Conservation (phyloP, 179 eudicot species). For the Actinidia polygama region DNA sequence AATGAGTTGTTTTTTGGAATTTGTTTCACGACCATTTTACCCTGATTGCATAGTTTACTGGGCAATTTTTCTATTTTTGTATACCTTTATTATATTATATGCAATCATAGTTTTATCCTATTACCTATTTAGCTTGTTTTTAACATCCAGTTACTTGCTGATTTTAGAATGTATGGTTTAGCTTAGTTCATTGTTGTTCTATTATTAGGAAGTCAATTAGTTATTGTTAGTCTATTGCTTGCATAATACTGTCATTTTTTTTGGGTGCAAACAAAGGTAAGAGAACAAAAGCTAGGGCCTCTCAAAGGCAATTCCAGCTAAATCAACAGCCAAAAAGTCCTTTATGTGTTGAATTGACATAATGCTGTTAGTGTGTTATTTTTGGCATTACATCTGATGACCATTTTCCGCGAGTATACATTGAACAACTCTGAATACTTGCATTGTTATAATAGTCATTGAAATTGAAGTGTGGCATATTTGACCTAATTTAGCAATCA, state of each 20-base stretch:
- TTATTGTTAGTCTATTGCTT: neutral
- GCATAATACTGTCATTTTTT: neutral
- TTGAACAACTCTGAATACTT: neutral
- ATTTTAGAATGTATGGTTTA: neutral
- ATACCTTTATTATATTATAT: neutral
- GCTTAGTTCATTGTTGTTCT: neutral
- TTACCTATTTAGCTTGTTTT: no score
- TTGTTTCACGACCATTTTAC: neutral
- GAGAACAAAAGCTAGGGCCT: neutral
- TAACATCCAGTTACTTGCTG: neutral
- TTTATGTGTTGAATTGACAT: neutral
- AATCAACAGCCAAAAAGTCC: no score
- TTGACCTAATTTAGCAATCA: conserved; percentile 31
- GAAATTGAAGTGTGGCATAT: conserved; percentile 6
- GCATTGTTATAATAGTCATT: neutral
- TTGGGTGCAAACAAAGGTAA: neutral
- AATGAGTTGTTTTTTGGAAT: neutral
- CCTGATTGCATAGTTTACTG: no score
- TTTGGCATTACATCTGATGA: neutral
- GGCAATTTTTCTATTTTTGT: neutral
- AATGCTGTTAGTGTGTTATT: neutral
- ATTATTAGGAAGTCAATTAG: neutral
- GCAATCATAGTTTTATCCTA: neutral
- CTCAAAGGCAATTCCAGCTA: neutral
- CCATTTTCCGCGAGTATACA: neutral